Conservation (phyloP, 306 rosid species). For the Parietaria judaica region DNA sequence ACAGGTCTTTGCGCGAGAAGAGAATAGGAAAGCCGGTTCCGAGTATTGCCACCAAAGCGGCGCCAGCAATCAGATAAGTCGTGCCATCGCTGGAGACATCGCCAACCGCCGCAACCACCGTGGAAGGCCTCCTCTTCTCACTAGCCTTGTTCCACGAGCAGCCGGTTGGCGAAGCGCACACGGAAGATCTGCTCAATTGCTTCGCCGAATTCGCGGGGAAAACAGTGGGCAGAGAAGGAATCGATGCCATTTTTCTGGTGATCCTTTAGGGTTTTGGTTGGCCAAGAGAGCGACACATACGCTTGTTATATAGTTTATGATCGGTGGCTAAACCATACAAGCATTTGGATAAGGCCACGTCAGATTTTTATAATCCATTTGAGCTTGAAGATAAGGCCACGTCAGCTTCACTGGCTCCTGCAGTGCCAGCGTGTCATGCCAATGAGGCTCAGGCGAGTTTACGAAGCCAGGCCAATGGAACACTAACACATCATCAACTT, state of each 20-base stretch:
- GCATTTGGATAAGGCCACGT: constrained; percentile 59
- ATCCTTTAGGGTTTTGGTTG: constrained; percentile 8
- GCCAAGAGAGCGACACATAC: constrained; percentile 21
- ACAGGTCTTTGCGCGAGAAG: constrained; percentile 83
- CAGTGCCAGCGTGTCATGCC: neutral
- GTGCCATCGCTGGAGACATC: constrained; percentile 66
- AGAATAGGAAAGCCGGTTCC: constrained; percentile 88
- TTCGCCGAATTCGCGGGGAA: constrained; percentile 25
- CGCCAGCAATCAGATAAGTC: constrained; percentile 64
- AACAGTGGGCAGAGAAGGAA: constrained; percentile 25
- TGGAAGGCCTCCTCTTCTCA: constrained; percentile 28
- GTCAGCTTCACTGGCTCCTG: constrained; percentile 1
- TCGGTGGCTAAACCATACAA: neutral
- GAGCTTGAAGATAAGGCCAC: constrained; percentile 48
- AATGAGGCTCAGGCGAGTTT: no score
- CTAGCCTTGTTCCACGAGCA: constrained; percentile 19
- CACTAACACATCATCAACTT: no score
- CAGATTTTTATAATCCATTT: constrained; percentile 22
- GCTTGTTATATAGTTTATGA: neutral
- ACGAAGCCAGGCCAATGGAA: no score
- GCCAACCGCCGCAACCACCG: constrained; percentile 69
- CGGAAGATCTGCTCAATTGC: neutral
- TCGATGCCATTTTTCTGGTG: constrained; percentile 37
- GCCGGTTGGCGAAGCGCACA: constrained; percentile 8
- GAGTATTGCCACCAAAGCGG: constrained; percentile 56